phyloP scores from a whole-genome alignment of 2,329 filamentous ascomycete species.

The Arthroderma sp. region DNA sequence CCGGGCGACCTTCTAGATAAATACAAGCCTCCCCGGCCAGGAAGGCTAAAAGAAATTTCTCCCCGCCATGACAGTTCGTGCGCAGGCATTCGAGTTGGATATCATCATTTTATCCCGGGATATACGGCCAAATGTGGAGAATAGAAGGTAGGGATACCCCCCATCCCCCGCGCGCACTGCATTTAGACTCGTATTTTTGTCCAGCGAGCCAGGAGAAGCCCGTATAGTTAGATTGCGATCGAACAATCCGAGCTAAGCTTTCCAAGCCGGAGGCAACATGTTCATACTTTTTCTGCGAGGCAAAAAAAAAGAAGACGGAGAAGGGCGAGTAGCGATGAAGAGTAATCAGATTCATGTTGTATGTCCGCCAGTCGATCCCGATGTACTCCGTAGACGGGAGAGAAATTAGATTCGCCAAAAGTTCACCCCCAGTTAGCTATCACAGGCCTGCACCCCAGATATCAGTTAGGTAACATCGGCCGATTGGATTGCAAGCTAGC shows the following conservation, averaged over 20 bases:
- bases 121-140: slow-evolving; percentile 1
- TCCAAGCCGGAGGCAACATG: not conserved
- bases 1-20: not conserved
- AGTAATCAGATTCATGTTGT: too few relatives aligned
- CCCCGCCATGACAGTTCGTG: not conserved
- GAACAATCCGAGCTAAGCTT: not conserved
- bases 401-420: not conserved
- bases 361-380: too few relatives aligned
- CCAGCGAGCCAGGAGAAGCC: not conserved
- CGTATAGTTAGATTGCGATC: not conserved
- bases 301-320: not conserved
- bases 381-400: not conserved
- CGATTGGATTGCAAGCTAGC: not conserved
- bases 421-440: not conserved
- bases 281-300: not conserved
- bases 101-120: not conserved
- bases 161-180: not conserved
- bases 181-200: not conserved
- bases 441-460: not conserved
- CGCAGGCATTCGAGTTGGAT: not conserved
- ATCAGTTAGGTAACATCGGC: not conserved
- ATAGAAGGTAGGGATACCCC: not conserved
- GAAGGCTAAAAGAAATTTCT: not conserved
- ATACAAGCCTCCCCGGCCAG: not conserved
- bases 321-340: too few relatives aligned